phyloP scores from a whole-genome alignment of 331 rosid species.

The Acacia pycnantha region DNA sequence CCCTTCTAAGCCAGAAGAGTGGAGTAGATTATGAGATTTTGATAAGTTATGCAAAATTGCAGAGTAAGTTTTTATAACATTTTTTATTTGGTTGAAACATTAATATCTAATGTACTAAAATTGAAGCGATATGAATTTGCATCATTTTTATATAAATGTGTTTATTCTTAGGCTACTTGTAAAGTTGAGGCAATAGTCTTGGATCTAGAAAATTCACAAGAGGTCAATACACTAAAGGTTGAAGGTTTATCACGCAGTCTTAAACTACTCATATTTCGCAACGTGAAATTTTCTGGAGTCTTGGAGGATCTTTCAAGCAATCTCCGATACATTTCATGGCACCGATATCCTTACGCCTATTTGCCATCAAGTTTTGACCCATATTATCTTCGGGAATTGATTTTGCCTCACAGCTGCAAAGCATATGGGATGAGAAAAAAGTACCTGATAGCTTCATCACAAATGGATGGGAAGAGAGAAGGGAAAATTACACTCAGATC shows the following conservation, averaged over 20 bases:
- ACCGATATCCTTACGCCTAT: background rate
- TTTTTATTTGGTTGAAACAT: background rate
- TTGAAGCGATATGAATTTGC: background rate
- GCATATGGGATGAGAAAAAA: background rate
- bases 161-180: background rate
- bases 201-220: background rate
- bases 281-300: background rate
- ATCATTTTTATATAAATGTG: background rate
- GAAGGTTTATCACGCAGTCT: background rate
- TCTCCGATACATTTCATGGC: background rate
- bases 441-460: background rate
- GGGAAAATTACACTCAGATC: too few relatives aligned
- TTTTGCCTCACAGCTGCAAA: background rate
- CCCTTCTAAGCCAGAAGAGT: background rate
- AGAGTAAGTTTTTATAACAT: background rate
- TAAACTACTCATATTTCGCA: background rate
- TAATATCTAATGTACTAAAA: background rate
- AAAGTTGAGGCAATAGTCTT: background rate
- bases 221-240: background rate
- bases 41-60: background rate
- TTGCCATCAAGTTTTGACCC: background rate
- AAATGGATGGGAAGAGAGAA: too few relatives aligned
- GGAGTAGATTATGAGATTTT: slow-evolving; percentile 9
- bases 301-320: background rate
- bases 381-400: background rate